These are phyloP conservation scores for Ophiostoma fasciatum DNA, from an alignment of 2,329 filamentous ascomycete species.

Conservation along the genomic window DNA sequence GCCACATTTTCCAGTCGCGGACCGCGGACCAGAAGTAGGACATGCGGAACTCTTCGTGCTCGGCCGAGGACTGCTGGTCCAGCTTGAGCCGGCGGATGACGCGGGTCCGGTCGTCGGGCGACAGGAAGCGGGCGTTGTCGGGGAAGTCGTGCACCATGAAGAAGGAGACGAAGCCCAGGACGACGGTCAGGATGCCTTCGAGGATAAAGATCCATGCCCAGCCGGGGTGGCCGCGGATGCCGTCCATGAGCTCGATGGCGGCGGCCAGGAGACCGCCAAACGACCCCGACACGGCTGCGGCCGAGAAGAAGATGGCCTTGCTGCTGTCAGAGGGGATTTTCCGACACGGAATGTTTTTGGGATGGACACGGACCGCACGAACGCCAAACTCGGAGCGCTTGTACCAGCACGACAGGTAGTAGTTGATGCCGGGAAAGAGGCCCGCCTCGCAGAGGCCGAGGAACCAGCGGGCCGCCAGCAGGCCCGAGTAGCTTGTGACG, in stretches of 20 bases:
- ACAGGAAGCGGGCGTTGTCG: slow-evolving; percentile 55
- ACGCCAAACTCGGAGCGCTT: slow-evolving; percentile 60
- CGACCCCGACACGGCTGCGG: slow-evolving; percentile 59
- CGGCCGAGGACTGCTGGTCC: slow-evolving; percentile 53
- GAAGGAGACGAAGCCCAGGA: slow-evolving; percentile 50
- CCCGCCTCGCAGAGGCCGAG: slow-evolving; percentile 62
- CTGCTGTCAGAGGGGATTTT: too few species aligned
- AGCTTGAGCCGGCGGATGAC: slow-evolving; percentile 52
- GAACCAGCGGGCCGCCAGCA: slow-evolving; percentile 56
- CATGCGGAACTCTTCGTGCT: slow-evolving; percentile 57
- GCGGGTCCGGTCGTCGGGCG: slow-evolving; percentile 47
- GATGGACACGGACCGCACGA: slow-evolving; percentile 29
- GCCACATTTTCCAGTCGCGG: slow-evolving; percentile 61
- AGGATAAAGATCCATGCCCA: slow-evolving; percentile 52
- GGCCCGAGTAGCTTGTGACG: slow-evolving; percentile 44
- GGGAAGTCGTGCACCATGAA: slow-evolving; percentile 71
- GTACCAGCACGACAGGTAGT: slow-evolving; percentile 69
- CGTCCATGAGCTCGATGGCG: slow-evolving; percentile 52
- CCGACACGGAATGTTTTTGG: too few species aligned
- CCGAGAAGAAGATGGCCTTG: slow-evolving; percentile 61
- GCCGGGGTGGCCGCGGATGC: slow-evolving; percentile 34
- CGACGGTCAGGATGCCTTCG: slow-evolving; percentile 51
- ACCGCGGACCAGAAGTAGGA: slow-evolving; percentile 54
- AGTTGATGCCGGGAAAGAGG: slow-evolving; percentile 54
- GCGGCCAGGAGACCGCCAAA: slow-evolving; percentile 58